Percentiles rank a stretch among this genome's conserved stretches.
phyloP scores from a whole-genome alignment of 1,139 yeast species.

The Pichiaceae sp. region DNA sequence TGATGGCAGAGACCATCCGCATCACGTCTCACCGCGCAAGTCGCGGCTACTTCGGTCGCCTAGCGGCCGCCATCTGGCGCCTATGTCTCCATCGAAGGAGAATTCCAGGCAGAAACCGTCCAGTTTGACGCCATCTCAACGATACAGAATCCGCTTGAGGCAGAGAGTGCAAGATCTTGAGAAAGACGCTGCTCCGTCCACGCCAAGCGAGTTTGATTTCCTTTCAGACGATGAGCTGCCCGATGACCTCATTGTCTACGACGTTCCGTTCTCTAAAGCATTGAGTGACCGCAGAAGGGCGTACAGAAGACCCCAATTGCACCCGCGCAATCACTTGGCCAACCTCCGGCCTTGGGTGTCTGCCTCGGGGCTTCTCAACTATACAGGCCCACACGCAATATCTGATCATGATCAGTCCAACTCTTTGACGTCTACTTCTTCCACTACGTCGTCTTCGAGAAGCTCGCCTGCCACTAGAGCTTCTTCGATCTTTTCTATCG shows the following conservation, averaged over 20 bases:
- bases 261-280: conserved; percentile 54
- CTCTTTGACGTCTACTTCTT: conserved; percentile 3
- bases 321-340: neutral
- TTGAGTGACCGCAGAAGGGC: conserved; percentile 23
- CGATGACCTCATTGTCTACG: conserved; percentile 44
- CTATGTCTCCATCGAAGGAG: neutral
- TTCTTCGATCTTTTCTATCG: conserved; percentile 32
- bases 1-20: neutral
- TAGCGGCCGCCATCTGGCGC: neutral
- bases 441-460: conserved; percentile 7
- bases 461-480: conserved; percentile 31
- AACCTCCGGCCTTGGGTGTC: neutral
- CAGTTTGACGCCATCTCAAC: conserved; percentile 2
- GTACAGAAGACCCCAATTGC: neutral
- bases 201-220: conserved; percentile 11
- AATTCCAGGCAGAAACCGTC: neutral
- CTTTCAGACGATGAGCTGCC: conserved; percentile 44
- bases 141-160: conserved; percentile 2
- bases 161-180: conserved; percentile 5
- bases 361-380: neutral
- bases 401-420: neutral
- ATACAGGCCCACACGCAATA: neutral
- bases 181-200: conserved; percentile 4
- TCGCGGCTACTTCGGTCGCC: neutral
- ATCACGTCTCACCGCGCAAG: neutral